Base-by-base conservation (phyloP, 2,329 filamentous ascomycete genomes). In the Ustilaginoidea virens region DNA sequence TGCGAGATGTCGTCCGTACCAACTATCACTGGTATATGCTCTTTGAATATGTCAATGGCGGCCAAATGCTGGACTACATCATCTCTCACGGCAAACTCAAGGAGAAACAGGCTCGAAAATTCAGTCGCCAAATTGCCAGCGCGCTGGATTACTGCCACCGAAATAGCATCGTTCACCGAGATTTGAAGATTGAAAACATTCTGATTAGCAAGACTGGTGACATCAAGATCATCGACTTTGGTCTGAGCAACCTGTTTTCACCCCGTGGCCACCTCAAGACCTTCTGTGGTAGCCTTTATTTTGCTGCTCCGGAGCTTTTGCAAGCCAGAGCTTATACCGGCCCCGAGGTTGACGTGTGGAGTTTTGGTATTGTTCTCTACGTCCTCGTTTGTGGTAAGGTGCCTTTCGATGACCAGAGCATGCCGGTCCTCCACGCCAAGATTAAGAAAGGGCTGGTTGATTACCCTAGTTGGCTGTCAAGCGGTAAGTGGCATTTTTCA, bases 21-120 rank as follows among this genome's bases (percentile, higher is more conserved):
- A 87, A 90, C 46, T 90, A 94, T 51, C 90, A 98, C 55, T 98
- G 90, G 90, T 98, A 98, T 56, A 98, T 98, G 90, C 74, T 98
- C 29, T 98, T 93, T 48, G 90, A 98, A 58, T 94, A 90, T 52
- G 90, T 98, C 54, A 94, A 98, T 48, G 90, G 90, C 27, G 90
- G 90, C 12, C 90, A 98, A 58, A 96, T 98, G 90, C 74, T 98
- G 36, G 90, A 98, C 60, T 98, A 96, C 56, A 98, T 98, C 52
- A 98, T 98, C 49, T 94, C 86, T 4, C 90, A 98, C 47, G 90
- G 87, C 33, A 81, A 92, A 46, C 63, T 98, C 38, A 96, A 96
- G 63, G 90, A 98, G 60, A 96, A 96, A 56, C 87, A 93, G 55
- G 90, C 90, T 7, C 76, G 90, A 45, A 96, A 96, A 52, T 98